Evolutionary conservation across 2,329 filamentous ascomycete genomes (phyloP), one percentile per base, ranked within the genome.

Genomic region (Penicillium palitans): DNA sequence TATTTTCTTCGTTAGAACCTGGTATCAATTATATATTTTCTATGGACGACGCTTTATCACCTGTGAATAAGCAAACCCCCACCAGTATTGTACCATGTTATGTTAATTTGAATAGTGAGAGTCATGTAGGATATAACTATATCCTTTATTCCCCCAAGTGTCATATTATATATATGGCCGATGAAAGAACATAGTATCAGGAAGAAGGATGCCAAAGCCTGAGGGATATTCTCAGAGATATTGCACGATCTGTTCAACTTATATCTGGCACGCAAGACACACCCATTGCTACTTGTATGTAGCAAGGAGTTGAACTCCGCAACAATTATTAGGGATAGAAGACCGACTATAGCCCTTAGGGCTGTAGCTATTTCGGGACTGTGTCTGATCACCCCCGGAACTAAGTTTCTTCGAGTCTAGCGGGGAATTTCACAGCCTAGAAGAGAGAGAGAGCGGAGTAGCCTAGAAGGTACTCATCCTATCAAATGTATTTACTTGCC

Each of bases 391-490:
- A 48, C 27, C 39, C 17, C 24, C 21, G 29, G 21, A 17, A 25
- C 51, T 53, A 53, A 24, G 29, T 27, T 33, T 19, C 37, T 45
- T 52, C 29, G 50, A 45, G 40, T 12, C 40, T 52, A 52, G 50
- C 29, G 50, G 50, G 40, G 6, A 42, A 33, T 44, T 25, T 10
- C 40, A 27, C 21, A 40, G 27, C 25, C 13, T 10, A 17, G 8
- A 33, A 25, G n/a, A 19, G 15, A 31, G 29, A 46, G 29, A 46
- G 40, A 53, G 51, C 51, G 51, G 51, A 53, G 51, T 10, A 37
- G 15, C 8, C 29, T 37, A 47, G 29, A n/a, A 19, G 12, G 6
- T 9, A 45, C 19, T 52, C 50, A 12, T 45, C 51, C 51, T 53
- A 53, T 53, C 51, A 53, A 53, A 46, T n/a, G 29, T 27, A 19